Percentiles rank a stretch among this genome's conserved stretches.
Evolutionary conservation across 2,329 filamentous ascomycete genomes (phyloP).

Genomic region (Chaetomium sp.): DNA sequence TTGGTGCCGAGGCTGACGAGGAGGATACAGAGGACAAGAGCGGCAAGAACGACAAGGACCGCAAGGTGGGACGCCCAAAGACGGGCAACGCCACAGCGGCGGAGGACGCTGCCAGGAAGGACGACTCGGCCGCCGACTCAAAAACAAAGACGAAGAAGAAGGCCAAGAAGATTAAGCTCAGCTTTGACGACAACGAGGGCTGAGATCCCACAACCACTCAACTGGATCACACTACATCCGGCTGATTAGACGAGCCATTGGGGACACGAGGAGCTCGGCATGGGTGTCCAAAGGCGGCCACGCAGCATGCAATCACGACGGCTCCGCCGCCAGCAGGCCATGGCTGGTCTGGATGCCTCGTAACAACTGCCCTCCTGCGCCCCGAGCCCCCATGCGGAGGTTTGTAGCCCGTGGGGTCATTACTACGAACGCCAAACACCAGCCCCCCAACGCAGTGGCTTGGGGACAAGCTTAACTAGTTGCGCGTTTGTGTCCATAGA

Average conservation of each 20-base stretch:
- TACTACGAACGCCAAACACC: no score
- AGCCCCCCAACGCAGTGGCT: no score
- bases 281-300: neutral
- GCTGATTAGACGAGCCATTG: neutral
- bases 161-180: constrained; percentile 67
- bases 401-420: no score
- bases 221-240: neutral
- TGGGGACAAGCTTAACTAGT: no score
- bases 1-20: constrained; percentile 46
- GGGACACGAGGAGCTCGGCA: neutral
- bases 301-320: neutral
- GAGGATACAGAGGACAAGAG: constrained; percentile 36
- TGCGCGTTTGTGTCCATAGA: neutral
- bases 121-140: neutral
- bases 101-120: constrained; percentile 17
- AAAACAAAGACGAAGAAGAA: constrained; percentile 50
- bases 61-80: constrained; percentile 9
- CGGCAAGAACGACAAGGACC: constrained; percentile 24
- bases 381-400: no score
- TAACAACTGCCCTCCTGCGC: no score
- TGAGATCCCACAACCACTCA: constrained; percentile 32
- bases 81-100: neutral
- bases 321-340: neutral
- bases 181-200: constrained; percentile 64
- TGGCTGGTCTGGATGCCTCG: neutral